These are phyloP conservation scores for Oxyria digyna DNA, from an alignment of 148 eudicot genomes.

Conservation along the genomic window DNA sequence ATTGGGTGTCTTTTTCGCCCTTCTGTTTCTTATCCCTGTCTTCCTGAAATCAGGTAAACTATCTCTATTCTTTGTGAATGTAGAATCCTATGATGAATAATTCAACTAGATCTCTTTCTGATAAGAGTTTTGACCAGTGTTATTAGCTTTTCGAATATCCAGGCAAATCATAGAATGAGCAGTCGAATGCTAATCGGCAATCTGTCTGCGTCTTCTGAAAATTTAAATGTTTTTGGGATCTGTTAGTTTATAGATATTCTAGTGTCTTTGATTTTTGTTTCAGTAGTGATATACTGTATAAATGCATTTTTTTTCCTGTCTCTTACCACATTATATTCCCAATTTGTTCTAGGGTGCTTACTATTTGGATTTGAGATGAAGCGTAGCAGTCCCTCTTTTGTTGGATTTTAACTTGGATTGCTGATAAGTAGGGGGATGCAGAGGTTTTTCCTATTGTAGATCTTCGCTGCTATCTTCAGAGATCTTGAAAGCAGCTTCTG, in stretches of 20 bases:
- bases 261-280: not conserved
- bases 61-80: constrained; percentile 1
- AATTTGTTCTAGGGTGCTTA: too few species aligned
- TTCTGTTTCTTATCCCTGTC: constrained; percentile 39
- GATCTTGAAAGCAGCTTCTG: too few species aligned
- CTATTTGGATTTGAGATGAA: not conserved
- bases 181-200: constrained; percentile 8
- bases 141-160: constrained; percentile 11
- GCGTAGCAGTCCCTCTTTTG: not conserved
- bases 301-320: too few species aligned
- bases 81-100: not conserved
- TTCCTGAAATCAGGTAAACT: constrained; percentile 40
- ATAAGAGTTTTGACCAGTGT: not conserved
- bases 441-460: too few species aligned
- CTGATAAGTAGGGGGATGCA: not conserved
- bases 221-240: not conserved
- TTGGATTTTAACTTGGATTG: not conserved
- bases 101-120: constrained; percentile 3
- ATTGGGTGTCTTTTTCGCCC: constrained; percentile 28
- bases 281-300: not conserved
- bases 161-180: constrained; percentile 24
- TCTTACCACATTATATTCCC: too few species aligned
- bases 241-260: not conserved
- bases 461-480: too few species aligned
- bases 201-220: not conserved